Evolutionary conservation across 2,329 filamentous ascomycete species (phyloP).

Genomic region (Penicillium hesseltinei): DNA sequence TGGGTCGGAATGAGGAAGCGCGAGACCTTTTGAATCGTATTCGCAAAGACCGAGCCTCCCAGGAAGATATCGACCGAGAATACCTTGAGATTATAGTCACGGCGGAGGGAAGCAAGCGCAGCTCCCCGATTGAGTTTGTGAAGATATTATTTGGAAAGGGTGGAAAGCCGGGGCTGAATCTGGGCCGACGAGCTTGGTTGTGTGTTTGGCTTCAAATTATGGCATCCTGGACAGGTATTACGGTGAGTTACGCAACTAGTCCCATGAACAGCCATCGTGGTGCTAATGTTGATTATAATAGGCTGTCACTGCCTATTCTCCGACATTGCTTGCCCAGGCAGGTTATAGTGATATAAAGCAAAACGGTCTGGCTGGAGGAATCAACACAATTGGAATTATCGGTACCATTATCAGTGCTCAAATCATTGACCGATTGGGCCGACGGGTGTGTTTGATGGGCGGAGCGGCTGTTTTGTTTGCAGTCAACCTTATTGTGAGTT

Average conservation of each 20-base stretch:
- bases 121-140: conserved; percentile 40
- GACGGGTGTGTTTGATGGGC: conserved; percentile 43
- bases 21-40: conserved; percentile 47
- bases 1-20: conserved; percentile 47
- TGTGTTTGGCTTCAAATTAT: conserved; percentile 49
- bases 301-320: conserved; percentile 40
- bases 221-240: conserved; percentile 47
- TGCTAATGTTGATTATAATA: conserved; percentile 32
- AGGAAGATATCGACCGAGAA: conserved; percentile 33
- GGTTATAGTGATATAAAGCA: conserved; percentile 39
- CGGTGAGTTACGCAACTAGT: conserved; percentile 29
- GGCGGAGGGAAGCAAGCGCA: conserved; percentile 31
- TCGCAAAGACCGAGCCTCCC: conserved; percentile 19
- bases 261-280: neutral
- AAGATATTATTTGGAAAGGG: conserved; percentile 39
- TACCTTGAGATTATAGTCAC: conserved; percentile 38
- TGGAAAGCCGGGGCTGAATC: conserved; percentile 31
- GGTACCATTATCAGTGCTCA: conserved; percentile 53
- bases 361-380: conserved; percentile 50
- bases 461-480: conserved; percentile 41
- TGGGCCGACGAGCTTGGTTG: conserved; percentile 44
- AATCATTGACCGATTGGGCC: conserved; percentile 52
- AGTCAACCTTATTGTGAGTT: conserved; percentile 43
- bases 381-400: conserved; percentile 54
- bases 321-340: conserved; percentile 29